Base-by-base conservation (phyloP, 805 yeast genomes). In the Starmerella scarabaei region DNA sequence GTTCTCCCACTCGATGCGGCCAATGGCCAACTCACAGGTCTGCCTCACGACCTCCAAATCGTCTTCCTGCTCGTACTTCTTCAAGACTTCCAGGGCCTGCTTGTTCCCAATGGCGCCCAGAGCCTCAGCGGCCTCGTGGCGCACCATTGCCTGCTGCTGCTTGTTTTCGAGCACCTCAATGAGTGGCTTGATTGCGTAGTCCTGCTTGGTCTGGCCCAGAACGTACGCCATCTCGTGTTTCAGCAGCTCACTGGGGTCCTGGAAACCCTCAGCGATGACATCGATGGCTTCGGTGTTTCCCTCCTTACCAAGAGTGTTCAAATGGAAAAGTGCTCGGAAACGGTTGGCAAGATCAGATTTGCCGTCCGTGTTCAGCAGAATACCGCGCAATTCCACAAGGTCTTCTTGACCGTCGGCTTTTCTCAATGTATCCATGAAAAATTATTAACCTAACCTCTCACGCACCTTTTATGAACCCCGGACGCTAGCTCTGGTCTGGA, bases 61-160 rank as follows among this genome's bases (percentile, higher is more conserved):
- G 57, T 93, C 97, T 37, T 77, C 71, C 45, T 65, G 60, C 52
- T 62, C 68, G 60, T 77, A 84, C 39, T 75, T 76, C 46, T 72
- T 63, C 51, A 91, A 71, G 35, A 85, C 58, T 1, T 66, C 72
- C 41, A 91, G 60, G 12, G 93, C 80, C 5, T 72, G 78, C 30
- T 63, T 60, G 60, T 85, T 94, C 35, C 94, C 94, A 38, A 91
- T 67, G 33, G 98, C 98, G 46, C 98, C 99, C 40, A 91, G 68
- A 32, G 97, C 98, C 63, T 91, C 99, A 6, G 98, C 98, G 15
- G 98, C 98, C 62, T 91, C 99, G 61, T 91, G 99, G 61, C 99
- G 80, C 28, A 91, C 99, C 97, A 91, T 91, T 45, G 81, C 68
- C 65, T 88, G 97, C 51, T 66, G 67, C 14, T 66, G 50, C 19